Conservation (phyloP, 768 basidiomycete genomes). For the Daedaleopsis sinensis region DNA sequence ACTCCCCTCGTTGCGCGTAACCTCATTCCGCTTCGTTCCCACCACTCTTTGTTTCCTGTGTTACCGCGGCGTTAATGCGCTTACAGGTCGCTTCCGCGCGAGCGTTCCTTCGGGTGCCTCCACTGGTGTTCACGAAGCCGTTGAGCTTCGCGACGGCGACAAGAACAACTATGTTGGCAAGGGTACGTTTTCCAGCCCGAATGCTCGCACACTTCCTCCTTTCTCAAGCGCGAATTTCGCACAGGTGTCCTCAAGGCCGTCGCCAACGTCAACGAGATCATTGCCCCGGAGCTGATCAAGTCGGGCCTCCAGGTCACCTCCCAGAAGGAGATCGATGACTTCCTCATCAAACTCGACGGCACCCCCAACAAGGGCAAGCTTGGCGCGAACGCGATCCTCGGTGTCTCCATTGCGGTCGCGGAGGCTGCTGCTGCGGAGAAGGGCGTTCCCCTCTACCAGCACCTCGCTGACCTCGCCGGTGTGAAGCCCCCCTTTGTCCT, state of each 20-base stretch:
- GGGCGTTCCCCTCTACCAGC: slow-evolving; percentile 93
- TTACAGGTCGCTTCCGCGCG: slow-evolving; percentile 85
- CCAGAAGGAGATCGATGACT: slow-evolving; percentile 96
- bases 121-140: slow-evolving; percentile 97
- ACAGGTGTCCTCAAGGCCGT: slow-evolving; percentile 93
- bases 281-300: slow-evolving; percentile 88
- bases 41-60: neutral
- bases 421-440: slow-evolving; percentile 95
- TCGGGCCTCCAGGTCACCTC: slow-evolving; percentile 80
- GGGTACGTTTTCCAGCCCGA: slow-evolving; percentile 52
- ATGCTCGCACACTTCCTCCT: neutral
- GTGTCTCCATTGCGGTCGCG: slow-evolving; percentile 94
- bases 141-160: slow-evolving; percentile 97
- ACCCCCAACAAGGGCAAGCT: slow-evolving; percentile 99
- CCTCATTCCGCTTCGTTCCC: neutral
- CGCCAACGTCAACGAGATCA: slow-evolving; percentile 87
- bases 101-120: slow-evolving; percentile 98
- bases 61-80: slow-evolving; percentile 19
- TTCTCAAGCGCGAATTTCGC: neutral
- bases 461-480: slow-evolving; percentile 95
- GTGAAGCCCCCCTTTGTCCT: slow-evolving; percentile 93
- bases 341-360: slow-evolving; percentile 97
- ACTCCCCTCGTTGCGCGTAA: neutral
- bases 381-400: slow-evolving; percentile 98
- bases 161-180: slow-evolving; percentile 94